Evolutionary conservation across 139 green algal species (phyloP), one percentile per base, ranked within the genome.

Genomic region (Volvox africanus): DNA sequence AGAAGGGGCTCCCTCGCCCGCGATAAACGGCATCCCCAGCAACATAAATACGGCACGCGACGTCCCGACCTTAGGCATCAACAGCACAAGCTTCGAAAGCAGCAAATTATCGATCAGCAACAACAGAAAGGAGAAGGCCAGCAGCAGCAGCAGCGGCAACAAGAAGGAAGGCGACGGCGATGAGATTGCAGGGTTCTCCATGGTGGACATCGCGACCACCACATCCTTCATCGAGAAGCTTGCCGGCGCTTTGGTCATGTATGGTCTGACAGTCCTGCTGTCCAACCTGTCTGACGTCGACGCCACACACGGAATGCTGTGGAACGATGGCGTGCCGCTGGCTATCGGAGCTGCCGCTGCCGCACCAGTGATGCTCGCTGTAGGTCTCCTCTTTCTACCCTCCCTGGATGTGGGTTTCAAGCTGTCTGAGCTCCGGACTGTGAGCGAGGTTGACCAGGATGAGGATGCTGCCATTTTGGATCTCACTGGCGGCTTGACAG

Each of bases 221-320:
- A 80, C 83, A 0, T 79, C 62, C 19, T 50, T 89, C 37, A 69
- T 89, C 26, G 85, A 89, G 44, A 82, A 82, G 85, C 11, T 89
- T 0, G 37, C 69, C 13, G 85, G 85, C 26, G 85, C 85, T 2
- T 0, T 73, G 1, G n/a, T 89, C 37, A 61, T 71, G 85, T 89
- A 89, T 68, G 85, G 85, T 68, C 37, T 89, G 1, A 73, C 85
- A n/a, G 14, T 82, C 16, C 26, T 80, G 26, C 68, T 80, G 35
- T 36, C 24, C 11, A 69, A 18, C 32, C 24, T 89, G 13, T 73
- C 85, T 9, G 44, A 26, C 36, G 17, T 89, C 18, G 85, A 89
- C 28, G 28, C n/a, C 36, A 82, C 85, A 5, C 2, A 5, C 19
- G 19, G 2, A 30, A 44, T 89, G 5, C 1, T 55, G 28, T 82